A percentile compares a stretch with the other conserved stretches of the same genome.
Evolutionary conservation across 495 filamentous ascomycete species (phyloP).

Genomic region (Annulohypoxylon stygium): DNA sequence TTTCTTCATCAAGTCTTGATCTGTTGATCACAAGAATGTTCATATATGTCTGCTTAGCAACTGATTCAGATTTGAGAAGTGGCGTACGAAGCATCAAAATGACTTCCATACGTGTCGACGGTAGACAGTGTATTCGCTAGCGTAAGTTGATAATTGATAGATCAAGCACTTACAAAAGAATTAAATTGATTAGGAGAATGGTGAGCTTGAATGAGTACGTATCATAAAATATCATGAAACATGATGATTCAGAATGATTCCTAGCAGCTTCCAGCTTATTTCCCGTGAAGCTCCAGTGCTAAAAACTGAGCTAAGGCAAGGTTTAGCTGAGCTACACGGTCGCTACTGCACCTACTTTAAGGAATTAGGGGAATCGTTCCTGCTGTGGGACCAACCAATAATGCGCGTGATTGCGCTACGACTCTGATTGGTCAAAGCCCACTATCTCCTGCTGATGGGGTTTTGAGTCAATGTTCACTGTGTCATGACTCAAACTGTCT

Average conservation of each 20-base stretch:
- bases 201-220: neutral
- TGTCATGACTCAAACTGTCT: constrained; percentile 47
- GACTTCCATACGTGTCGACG: constrained; percentile 13
- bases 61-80: constrained; percentile 11
- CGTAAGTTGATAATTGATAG: constrained; percentile 25
- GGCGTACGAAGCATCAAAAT: constrained; percentile 17
- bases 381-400: constrained; percentile 27
- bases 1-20: constrained; percentile 17
- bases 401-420: constrained; percentile 49
- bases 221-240: neutral
- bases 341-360: constrained; percentile 26
- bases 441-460: constrained; percentile 10
- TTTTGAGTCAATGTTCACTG: constrained; percentile 41
- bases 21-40: constrained; percentile 17
- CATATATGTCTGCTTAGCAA: constrained; percentile 17
- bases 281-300: neutral
- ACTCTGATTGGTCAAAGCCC: constrained; percentile 49
- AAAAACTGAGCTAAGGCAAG: neutral
- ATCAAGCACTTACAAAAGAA: constrained; percentile 17
- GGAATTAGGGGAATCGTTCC: neutral
- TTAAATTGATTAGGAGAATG: constrained; percentile 25
- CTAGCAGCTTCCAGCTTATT: neutral
- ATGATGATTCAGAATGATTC: constrained; percentile 16
- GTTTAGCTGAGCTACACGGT: constrained; percentile 27
- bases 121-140: constrained; percentile 15